phyloP scores from a whole-genome alignment of 805 yeast species.

The Dipodascus albidus region DNA sequence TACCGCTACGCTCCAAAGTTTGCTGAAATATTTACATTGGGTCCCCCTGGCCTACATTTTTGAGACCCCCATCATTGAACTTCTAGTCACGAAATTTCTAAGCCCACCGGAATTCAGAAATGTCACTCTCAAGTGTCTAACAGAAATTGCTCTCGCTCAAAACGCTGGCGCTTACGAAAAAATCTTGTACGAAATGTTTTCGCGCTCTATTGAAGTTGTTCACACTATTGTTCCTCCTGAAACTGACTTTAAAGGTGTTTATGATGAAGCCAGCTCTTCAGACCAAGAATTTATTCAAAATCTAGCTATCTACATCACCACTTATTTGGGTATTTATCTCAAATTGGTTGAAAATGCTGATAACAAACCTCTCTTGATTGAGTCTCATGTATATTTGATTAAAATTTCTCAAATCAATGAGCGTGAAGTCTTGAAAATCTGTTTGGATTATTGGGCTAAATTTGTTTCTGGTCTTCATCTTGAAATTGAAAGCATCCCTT shows the following conservation, averaged over 20 bases:
- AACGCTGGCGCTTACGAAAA: slow-evolving; percentile 39
- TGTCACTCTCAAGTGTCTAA: slow-evolving; percentile 78
- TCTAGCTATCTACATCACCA: slow-evolving; percentile 83
- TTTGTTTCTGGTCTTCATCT: slow-evolving; percentile 73
- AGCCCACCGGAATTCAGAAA: slow-evolving; percentile 72
- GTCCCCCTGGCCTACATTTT: slow-evolving; percentile 83
- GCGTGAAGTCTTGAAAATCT: slow-evolving; percentile 89
- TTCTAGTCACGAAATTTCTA: slow-evolving; percentile 67
- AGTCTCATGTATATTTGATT: slow-evolving; percentile 71
- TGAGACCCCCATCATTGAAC: slow-evolving; percentile 68
- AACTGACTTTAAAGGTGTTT: slow-evolving; percentile 60
- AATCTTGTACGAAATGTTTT: slow-evolving; percentile 60
- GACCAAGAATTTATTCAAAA: slow-evolving; percentile 95
- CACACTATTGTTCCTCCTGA: slow-evolving; percentile 56
- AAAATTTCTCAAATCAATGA: slow-evolving; percentile 86
- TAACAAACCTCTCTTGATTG: slow-evolving; percentile 46
- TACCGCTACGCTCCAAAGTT: slow-evolving; percentile 70
- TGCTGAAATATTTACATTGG: slow-evolving; percentile 86
- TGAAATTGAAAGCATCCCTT: slow-evolving; percentile 76
- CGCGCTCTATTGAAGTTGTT: slow-evolving; percentile 60
- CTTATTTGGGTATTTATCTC: slow-evolving; percentile 76
- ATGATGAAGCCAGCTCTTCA: slow-evolving; percentile 59
- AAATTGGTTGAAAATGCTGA: slow-evolving; percentile 35
- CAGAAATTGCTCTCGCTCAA: slow-evolving; percentile 68
- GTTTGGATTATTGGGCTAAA: slow-evolving; percentile 88